These are phyloP conservation scores for Oxytropis ochrocephala DNA, from an alignment of 306 rosid species.

Conservation along the genomic window DNA sequence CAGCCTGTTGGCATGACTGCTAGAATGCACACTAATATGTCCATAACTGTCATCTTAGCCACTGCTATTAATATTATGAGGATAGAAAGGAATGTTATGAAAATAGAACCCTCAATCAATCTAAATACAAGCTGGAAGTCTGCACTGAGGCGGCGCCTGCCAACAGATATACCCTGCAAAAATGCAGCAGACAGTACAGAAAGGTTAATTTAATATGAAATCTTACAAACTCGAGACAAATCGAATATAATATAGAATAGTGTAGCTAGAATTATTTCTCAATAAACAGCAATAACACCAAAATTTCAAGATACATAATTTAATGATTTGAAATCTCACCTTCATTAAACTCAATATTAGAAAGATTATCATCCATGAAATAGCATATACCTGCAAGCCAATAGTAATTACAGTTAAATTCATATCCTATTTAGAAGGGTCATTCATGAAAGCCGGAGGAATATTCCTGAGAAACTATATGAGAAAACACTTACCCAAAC, in stretches of 20 bases:
- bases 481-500: slow-evolving; percentile 49
- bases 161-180: slow-evolving; percentile 66
- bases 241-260: neutral
- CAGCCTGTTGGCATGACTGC: slow-evolving; percentile 97
- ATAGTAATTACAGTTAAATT: slow-evolving; percentile 19
- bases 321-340: slow-evolving; percentile 39
- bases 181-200: neutral
- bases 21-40: slow-evolving; percentile 65
- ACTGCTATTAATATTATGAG: slow-evolving; percentile 60
- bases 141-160: slow-evolving; percentile 82
- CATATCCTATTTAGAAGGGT: slow-evolving; percentile 2
- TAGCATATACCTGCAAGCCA: slow-evolving; percentile 67
- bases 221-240: neutral
- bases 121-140: slow-evolving; percentile 79
- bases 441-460: neutral
- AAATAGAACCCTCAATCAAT: slow-evolving; percentile 56
- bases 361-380: slow-evolving; percentile 79
- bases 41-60: slow-evolving; percentile 56
- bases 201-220: neutral
- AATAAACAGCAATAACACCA: neutral
- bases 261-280: neutral
- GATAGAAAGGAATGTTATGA: slow-evolving; percentile 47
- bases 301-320: neutral
- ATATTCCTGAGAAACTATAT: neutral
- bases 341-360: slow-evolving; percentile 62